Evolutionary conservation across 116 monocot species (phyloP).

Genomic region (Papilionanthe hybrid): DNA sequence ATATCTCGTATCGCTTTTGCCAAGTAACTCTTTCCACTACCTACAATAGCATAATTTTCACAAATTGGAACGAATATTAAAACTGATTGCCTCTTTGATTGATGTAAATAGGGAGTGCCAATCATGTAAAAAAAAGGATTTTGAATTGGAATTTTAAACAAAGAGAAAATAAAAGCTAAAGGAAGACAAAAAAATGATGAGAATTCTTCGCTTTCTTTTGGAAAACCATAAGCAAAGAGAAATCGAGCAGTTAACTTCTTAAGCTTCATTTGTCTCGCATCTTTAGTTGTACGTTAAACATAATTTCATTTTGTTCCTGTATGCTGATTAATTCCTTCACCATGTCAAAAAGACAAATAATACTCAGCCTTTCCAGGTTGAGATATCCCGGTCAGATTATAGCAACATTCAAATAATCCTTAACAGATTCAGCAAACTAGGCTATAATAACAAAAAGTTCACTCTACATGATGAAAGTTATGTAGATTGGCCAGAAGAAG

Average conservation of each 20-base stretch:
- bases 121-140: neutral
- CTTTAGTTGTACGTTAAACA: neutral
- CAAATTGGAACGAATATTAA: neutral
- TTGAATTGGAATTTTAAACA: neutral
- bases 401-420: neutral
- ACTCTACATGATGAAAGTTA: neutral
- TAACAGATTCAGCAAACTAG: neutral
- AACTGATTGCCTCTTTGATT: neutral
- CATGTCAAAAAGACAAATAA: neutral
- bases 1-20: conserved; percentile 84
- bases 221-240: no score
- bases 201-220: no score
- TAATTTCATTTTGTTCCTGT: neutral
- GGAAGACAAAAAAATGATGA: neutral
- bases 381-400: neutral
- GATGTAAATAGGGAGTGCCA: neutral
- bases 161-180: neutral
- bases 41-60: conserved; percentile 17
- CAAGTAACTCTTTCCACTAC: conserved; percentile 98
- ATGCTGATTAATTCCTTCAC: neutral
- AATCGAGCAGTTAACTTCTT: neutral
- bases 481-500: neutral
- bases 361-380: neutral
- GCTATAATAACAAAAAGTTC: neutral
- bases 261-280: neutral